phyloP scores from a whole-genome alignment of 345 rosid species.

The Gossypioides kirkii region DNA sequence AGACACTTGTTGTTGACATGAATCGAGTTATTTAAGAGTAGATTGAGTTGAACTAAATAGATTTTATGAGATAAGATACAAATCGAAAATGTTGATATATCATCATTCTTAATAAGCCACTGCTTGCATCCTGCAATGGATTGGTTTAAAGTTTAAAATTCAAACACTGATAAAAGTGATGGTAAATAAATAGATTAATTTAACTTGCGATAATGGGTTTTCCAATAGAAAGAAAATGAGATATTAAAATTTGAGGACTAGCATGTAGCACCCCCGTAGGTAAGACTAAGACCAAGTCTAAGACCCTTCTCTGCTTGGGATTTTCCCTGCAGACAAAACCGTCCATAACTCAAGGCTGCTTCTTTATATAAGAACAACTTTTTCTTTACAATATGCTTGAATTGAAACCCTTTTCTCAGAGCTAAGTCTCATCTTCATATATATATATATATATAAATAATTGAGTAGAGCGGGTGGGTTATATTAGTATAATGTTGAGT shows the following conservation, averaged over 20 bases:
- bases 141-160: not conserved
- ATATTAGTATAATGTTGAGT: not conserved
- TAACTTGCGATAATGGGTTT: slow-evolving; percentile 9
- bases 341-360: slow-evolving; percentile 19
- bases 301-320: slow-evolving; percentile 22
- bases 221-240: not conserved
- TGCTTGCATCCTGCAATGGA: not conserved
- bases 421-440: not conserved
- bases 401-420: not conserved
- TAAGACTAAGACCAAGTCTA: not conserved
- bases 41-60: not conserved
- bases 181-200: not conserved
- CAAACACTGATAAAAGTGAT: not conserved
- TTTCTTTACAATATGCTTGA: not conserved
- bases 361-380: not conserved
- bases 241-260: slow-evolving; percentile 4
- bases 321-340: slow-evolving; percentile 23
- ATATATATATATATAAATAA: not conserved
- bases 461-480: not conserved
- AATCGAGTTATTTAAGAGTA: not conserved
- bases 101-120: not conserved
- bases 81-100: not conserved
- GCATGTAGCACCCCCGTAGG: slow-evolving; percentile 6
- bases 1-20: too few relatives aligned
- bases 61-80: too few relatives aligned